Percentiles rank a stretch among this genome's conserved stretches.
Conservation (phyloP, 805 yeast species). For the Starmerella davenportii region DNA sequence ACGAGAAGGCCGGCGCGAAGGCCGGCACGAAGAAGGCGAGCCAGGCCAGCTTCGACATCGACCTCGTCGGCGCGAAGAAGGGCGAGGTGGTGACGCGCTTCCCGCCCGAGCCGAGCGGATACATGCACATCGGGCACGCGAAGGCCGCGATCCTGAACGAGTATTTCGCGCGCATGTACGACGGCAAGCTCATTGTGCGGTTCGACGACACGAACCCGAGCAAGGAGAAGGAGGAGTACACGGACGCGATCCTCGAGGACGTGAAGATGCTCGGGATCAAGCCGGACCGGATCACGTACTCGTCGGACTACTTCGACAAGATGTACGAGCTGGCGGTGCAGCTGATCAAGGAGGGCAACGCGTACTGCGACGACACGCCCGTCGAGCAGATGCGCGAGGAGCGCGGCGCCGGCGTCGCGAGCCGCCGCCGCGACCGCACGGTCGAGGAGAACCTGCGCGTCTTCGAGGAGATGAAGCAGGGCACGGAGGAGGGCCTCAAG, state of each 20-base stretch:
- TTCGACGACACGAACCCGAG: slow-evolving; percentile 97
- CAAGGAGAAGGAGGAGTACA: slow-evolving; percentile 88
- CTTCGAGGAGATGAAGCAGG: slow-evolving; percentile 85
- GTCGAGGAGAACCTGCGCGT: slow-evolving; percentile 80
- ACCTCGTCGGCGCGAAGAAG: slow-evolving; percentile 71
- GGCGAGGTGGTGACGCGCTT: slow-evolving; percentile 97
- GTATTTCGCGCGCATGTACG: slow-evolving; percentile 86
- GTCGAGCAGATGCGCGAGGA: slow-evolving; percentile 93
- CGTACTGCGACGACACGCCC: slow-evolving; percentile 94
- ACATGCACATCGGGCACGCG: slow-evolving; percentile 96
- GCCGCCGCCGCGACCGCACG: slow-evolving; percentile 78
- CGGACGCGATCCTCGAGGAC: slow-evolving; percentile 87
- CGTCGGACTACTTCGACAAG: slow-evolving; percentile 81
- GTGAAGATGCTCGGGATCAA: slow-evolving; percentile 75
- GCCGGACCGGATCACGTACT: slow-evolving; percentile 74
- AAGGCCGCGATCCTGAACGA: slow-evolving; percentile 95
- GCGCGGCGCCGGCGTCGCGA: slow-evolving; percentile 92
- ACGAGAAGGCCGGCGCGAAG: slow-evolving; percentile 44
- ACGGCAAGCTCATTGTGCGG: slow-evolving; percentile 90
- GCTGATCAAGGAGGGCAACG: slow-evolving; percentile 87
- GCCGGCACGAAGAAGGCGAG: slow-evolving; percentile 59
- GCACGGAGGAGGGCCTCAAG: slow-evolving; percentile 79
- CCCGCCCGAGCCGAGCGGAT: slow-evolving; percentile 99
- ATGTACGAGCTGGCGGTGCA: slow-evolving; percentile 78
- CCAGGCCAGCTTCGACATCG: slow-evolving; percentile 90